Evolutionary conservation across 139 green algal genomes (phyloP).

Genomic region (Coelastrella sp.): DNA sequence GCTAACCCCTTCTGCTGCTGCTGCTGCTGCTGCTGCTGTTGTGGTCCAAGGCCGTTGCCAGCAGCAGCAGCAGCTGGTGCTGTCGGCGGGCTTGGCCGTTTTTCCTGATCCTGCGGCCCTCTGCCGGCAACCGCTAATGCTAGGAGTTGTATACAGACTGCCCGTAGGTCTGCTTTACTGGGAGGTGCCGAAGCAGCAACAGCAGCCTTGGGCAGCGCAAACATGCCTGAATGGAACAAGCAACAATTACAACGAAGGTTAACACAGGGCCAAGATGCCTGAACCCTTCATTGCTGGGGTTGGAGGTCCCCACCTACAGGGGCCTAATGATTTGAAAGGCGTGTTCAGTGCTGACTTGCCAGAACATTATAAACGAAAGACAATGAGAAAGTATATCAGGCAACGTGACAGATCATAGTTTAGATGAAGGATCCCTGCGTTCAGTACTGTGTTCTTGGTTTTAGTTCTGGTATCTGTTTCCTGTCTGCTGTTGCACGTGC

Average conservation of each 20-base stretch:
- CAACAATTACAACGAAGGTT: not conserved
- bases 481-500: no score
- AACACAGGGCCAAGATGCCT: no score
- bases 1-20: not conserved
- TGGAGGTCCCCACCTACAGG: no score
- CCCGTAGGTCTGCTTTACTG: not conserved
- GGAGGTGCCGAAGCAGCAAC: not conserved
- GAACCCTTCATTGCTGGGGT: no score
- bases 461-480: no score
- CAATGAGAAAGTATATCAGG: no score
- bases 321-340: no score
- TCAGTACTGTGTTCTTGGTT: no score
- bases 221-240: constrained; percentile 20
- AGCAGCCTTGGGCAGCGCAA: not conserved
- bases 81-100: not conserved
- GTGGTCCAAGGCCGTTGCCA: not conserved
- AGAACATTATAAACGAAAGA: no score
- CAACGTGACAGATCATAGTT: no score
- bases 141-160: constrained; percentile 21
- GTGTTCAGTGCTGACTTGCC: no score
- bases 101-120: not conserved
- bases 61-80: constrained; percentile 11
- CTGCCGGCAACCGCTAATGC: constrained; percentile 26
- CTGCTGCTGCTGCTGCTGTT: constrained; percentile 17
- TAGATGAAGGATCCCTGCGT: no score